Percentiles rank a stretch among this genome's conserved stretches.
Conservation (phyloP, 225 moss, liverwort and hornwort genomes). For the Physcomitrium patens region DNA sequence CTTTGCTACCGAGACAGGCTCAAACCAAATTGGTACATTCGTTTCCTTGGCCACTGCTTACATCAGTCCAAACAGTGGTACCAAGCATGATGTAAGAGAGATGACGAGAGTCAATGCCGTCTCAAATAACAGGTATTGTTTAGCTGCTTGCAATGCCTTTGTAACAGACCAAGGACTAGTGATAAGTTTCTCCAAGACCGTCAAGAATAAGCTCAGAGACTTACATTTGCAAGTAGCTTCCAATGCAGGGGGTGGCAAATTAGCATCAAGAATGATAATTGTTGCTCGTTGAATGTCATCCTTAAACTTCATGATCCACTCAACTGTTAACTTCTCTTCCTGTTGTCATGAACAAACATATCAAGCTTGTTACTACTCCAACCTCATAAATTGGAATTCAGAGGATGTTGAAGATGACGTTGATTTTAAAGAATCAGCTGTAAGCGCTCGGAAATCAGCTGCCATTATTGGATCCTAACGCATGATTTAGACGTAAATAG, state of each 20-base stretch:
- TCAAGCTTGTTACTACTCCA: constrained; percentile 26
- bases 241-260: constrained; percentile 73
- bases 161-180: constrained; percentile 7
- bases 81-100: constrained; percentile 18
- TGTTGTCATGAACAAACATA: constrained; percentile 47
- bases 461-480: constrained; percentile 5
- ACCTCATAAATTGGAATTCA: constrained; percentile 1
- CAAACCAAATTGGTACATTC: constrained; percentile 87
- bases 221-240: constrained; percentile 75
- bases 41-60: constrained; percentile 83
- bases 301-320: constrained; percentile 76
- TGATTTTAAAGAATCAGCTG: constrained; percentile 9
- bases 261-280: constrained; percentile 84
- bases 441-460: constrained; percentile 22
- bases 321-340: constrained; percentile 81
- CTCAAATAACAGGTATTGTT: not conserved
- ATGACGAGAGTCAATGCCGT: not conserved
- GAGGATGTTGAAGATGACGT: constrained; percentile 19
- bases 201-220: constrained; percentile 16
- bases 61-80: constrained; percentile 27
- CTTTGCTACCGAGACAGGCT: constrained; percentile 94
- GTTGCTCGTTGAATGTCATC: constrained; percentile 69
- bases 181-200: not conserved
- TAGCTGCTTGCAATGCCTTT: constrained; percentile 15
- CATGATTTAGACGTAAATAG: not conserved